phyloP scores from a whole-genome alignment of 2,329 filamentous ascomycete species.

The Aspergillus felis region DNA sequence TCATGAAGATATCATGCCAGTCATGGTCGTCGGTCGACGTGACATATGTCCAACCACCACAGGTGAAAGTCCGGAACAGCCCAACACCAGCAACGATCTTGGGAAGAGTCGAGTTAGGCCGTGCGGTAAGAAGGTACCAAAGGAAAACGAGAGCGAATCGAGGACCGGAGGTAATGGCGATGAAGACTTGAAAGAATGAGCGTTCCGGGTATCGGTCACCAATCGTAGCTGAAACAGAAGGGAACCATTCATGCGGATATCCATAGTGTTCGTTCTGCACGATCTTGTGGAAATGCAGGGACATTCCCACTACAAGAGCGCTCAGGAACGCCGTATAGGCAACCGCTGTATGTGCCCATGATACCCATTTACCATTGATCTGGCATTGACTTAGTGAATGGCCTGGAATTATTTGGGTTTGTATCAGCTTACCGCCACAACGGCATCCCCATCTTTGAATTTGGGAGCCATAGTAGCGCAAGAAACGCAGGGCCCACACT shows the following conservation, averaged over 20 bases:
- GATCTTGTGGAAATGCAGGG: constrained; percentile 92
- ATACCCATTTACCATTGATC: constrained; percentile 86
- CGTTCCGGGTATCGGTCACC: constrained; percentile 95
- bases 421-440: constrained; percentile 51
- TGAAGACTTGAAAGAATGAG: constrained; percentile 95
- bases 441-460: constrained; percentile 59
- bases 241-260: constrained; percentile 94
- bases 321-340: constrained; percentile 84
- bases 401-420: constrained; percentile 8
- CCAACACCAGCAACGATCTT: constrained; percentile 78
- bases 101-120: constrained; percentile 69
- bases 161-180: constrained; percentile 91
- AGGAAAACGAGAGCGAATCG: constrained; percentile 85
- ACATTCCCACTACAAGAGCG: constrained; percentile 74
- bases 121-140: constrained; percentile 85
- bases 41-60: constrained; percentile 97
- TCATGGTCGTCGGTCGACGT: constrained; percentile 97
- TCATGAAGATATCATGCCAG: constrained; percentile 99
- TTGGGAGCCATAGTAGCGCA: constrained; percentile 55
- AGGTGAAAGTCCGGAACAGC: constrained; percentile 83
- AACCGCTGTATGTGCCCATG: constrained; percentile 77
- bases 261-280: constrained; percentile 96
- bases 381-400: constrained; percentile 33
- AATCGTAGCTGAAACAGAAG: constrained; percentile 93
- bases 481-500: constrained; percentile 16